phyloP scores from a whole-genome alignment of 2,329 filamentous ascomycete species.

The Anthostomella pinea region DNA sequence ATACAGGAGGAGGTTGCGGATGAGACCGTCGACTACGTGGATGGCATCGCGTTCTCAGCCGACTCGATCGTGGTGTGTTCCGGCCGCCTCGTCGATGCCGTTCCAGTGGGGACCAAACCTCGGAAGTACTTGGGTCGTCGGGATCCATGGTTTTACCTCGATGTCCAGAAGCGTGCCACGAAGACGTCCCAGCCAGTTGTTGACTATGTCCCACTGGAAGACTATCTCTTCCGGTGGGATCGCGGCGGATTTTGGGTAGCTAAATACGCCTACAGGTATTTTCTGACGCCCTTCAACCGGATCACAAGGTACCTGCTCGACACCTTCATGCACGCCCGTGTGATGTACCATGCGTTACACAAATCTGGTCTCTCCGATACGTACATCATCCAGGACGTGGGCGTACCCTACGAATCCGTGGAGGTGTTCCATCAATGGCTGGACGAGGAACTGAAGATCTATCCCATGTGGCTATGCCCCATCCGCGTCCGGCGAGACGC shows the following conservation, averaged over 20 bases:
- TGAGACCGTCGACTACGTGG: slow-evolving; percentile 60
- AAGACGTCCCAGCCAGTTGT: slow-evolving; percentile 31
- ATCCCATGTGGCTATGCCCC: slow-evolving; percentile 57
- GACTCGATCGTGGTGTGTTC: slow-evolving; percentile 57
- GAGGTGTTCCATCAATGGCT: slow-evolving; percentile 48
- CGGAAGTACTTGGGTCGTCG: slow-evolving; percentile 52
- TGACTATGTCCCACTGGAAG: slow-evolving; percentile 58
- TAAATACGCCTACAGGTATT: slow-evolving; percentile 61
- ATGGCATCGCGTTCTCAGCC: slow-evolving; percentile 62
- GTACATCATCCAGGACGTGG: slow-evolving; percentile 65
- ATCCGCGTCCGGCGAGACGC: slow-evolving; percentile 43
- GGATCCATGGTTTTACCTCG: slow-evolving; percentile 75
- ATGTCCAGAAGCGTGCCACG: slow-evolving; percentile 47
- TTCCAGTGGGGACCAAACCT: slow-evolving; percentile 34
- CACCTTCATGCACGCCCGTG: slow-evolving; percentile 59
- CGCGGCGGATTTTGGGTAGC: slow-evolving; percentile 69
- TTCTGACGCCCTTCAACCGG: slow-evolving; percentile 62
- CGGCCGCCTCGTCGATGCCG: slow-evolving; percentile 52
- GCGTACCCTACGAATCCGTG: slow-evolving; percentile 43
- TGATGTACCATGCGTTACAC: slow-evolving; percentile 65
- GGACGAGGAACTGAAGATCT: slow-evolving; percentile 43
- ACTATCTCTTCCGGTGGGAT: slow-evolving; percentile 72
- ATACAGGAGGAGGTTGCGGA: slow-evolving; percentile 43
- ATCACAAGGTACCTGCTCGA: slow-evolving; percentile 61
- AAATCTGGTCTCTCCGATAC: slow-evolving; percentile 56